Base-by-base conservation (phyloP, 176 grass and related monocot genomes). In the Cenchrus americanus region DNA sequence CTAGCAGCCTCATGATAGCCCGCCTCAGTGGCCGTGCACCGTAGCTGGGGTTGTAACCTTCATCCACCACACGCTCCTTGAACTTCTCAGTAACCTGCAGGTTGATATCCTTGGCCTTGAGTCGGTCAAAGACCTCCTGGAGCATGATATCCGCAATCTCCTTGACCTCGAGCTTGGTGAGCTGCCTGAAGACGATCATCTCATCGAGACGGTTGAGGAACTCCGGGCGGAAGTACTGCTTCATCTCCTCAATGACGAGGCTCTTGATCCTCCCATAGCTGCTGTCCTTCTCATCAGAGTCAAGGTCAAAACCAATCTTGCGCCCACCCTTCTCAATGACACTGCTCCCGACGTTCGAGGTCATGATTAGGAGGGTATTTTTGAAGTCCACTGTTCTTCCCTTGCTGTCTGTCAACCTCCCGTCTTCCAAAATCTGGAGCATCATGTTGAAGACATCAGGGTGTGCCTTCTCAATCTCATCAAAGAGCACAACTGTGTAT, bases 391-490 rank as follows among this genome's bases (percentile, higher is more conserved):
- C 92, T 5, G 94, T 97, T 73, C 94, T 87, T 44, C 94, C 94
- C 66, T 97, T 97, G 77, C 94, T 97, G 90, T 97, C 94, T 10
- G 94, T 97, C 24, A 97, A 69, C 51, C 92, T 91, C 40, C 92
- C 94, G 5, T 97, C 94, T 89, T 97, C 94, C 55, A 97, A 75
- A 67, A 97, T 97, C 85, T 97, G 92, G 41, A 97, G 94, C 92
- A 97, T 97, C 94, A 94, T 97, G 88, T 97, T 97, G 84, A 97
- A 97, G 10, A 97, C 94, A 75, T 97, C 94, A 0, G 94, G 94
- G 65, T 97, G 94, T 0, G 94, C 94, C 78, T 96, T 96, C 73
- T 96, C 94, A 46, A 96, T 96, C 80, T 96, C 91, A 73, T 96
- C 94, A 11, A 96, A 97, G 44, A 97, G 94, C 47, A 97, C 89